These are phyloP conservation scores for Phytophthora ramorum DNA, from an alignment of 352 stramenopile species.

Conservation along the genomic window DNA sequence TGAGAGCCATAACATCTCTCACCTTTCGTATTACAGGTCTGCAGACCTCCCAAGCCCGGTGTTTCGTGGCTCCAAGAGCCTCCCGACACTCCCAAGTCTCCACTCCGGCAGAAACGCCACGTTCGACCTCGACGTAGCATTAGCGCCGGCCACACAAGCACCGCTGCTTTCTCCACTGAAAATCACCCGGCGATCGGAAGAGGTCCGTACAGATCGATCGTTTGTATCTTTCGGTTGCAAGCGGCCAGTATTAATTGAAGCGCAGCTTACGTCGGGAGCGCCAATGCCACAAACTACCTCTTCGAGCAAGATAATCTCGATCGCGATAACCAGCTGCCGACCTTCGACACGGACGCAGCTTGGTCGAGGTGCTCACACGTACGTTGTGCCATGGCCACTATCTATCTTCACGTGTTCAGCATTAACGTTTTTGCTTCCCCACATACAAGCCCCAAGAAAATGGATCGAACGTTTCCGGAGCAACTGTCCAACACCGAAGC, in stretches of 20 bases:
- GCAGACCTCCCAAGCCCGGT: slow-evolving; percentile 2
- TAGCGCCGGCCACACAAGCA: slow-evolving; percentile 9
- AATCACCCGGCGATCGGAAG: neutral
- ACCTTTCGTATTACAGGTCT: slow-evolving; percentile 6
- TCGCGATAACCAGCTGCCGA: neutral
- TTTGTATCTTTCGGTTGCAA: slow-evolving; percentile 1
- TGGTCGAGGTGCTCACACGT: slow-evolving; percentile 6
- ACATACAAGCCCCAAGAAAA: slow-evolving; percentile 5
- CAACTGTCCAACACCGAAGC: neutral
- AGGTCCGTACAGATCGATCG: neutral
- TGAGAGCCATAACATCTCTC: neutral
- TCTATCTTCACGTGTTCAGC: neutral
- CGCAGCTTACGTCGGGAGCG: neutral
- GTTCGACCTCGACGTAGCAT: slow-evolving; percentile 13
- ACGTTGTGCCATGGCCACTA: neutral
- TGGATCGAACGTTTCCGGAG: neutral
- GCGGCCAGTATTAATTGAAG: neutral
- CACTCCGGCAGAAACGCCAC: slow-evolving; percentile 33
- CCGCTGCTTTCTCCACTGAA: slow-evolving; percentile 48
- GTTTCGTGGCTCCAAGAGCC: slow-evolving; percentile 38
- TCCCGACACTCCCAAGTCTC: slow-evolving; percentile 36
- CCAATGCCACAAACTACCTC: neutral
- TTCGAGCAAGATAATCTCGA: slow-evolving; percentile 9
- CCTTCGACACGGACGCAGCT: slow-evolving; percentile 9
- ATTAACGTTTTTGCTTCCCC: slow-evolving; percentile 3